Evolutionary conservation across 83 land plant species (phyloP).

Genomic region (Picea abies): DNA sequence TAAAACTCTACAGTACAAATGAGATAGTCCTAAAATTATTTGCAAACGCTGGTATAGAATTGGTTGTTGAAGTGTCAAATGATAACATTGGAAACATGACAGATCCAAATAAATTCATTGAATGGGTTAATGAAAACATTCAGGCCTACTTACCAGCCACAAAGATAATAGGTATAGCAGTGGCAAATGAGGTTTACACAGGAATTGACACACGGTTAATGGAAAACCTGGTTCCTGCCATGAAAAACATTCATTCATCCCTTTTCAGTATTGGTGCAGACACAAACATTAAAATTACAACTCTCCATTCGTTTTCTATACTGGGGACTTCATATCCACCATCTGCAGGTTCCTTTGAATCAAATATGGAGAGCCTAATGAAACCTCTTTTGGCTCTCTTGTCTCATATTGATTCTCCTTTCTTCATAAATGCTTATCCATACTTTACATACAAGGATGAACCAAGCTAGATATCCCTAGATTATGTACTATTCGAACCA

Average conservation of each 20-base stretch:
- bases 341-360: conserved; percentile 55
- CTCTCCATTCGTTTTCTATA: conserved; percentile 57
- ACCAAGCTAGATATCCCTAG: conserved; percentile 40
- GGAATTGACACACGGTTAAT: conserved; percentile 24
- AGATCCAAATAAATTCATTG: conserved; percentile 22
- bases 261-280: conserved; percentile 33
- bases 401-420: conserved; percentile 52
- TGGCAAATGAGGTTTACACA: conserved; percentile 67
- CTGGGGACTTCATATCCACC: conserved; percentile 69
- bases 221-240: conserved; percentile 62
- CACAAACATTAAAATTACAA: conserved; percentile 58
- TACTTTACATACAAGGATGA: conserved; percentile 69
- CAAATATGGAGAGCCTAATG: conserved; percentile 32
- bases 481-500: conserved; percentile 59
- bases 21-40: conserved; percentile 54
- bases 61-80: conserved; percentile 48
- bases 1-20: conserved; percentile 50
- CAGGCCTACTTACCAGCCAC: conserved; percentile 64
- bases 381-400: conserved; percentile 54
- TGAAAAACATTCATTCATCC: conserved; percentile 57
- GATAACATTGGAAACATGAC: conserved; percentile 37
- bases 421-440: conserved; percentile 77
- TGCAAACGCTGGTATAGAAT: conserved; percentile 41
- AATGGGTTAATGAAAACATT: conserved; percentile 53
- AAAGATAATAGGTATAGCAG: conserved; percentile 44